A percentile compares a stretch with the other conserved stretches of the same genome.
Evolutionary conservation across 345 rosid species (phyloP).

Genomic region (Dimocarpus longan): DNA sequence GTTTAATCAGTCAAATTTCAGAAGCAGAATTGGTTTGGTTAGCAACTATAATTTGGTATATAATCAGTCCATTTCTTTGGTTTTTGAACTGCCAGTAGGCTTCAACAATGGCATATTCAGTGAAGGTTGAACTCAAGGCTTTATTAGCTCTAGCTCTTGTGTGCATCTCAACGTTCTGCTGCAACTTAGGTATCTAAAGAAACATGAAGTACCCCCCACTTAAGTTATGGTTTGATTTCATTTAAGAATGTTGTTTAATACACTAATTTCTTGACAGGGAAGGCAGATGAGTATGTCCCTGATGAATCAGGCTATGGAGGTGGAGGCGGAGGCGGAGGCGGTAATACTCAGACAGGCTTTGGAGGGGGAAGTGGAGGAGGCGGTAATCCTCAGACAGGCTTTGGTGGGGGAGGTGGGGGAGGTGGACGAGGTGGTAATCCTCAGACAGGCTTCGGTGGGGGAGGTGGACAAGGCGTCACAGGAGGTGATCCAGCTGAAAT

Average conservation of each 20-base stretch:
- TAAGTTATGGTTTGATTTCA: background rate
- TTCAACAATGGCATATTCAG: constrained; percentile 49
- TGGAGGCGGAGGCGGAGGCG: background rate
- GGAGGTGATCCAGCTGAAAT: constrained; percentile 53
- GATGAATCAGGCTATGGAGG: constrained; percentile 18
- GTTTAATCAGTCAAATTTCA: constrained; percentile 15
- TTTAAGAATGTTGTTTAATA: constrained; percentile 5
- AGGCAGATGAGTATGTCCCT: constrained; percentile 35
- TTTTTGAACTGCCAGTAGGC: constrained; percentile 20
- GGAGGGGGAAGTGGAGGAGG: background rate
- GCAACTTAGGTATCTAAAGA: constrained; percentile 36
- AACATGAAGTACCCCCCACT: background rate
- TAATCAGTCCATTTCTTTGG: constrained; percentile 19
- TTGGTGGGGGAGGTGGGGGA: background rate
- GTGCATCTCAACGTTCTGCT: constrained; percentile 34
- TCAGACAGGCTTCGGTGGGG: background rate
- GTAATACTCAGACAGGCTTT: background rate
- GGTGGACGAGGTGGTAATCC: background rate
- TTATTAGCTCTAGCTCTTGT: constrained; percentile 35
- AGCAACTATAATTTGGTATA: constrained; percentile 30
- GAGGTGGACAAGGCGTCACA: constrained; percentile 1
- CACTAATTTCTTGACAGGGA: constrained; percentile 41
- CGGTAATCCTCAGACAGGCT: background rate
- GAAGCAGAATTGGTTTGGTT: constrained; percentile 7
- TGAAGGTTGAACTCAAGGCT: constrained; percentile 26